A percentile compares a stretch with the other conserved stretches of the same genome.
Conservation (phyloP, 2,329 filamentous ascomycete genomes). For the Neoarthrinium moseri region DNA sequence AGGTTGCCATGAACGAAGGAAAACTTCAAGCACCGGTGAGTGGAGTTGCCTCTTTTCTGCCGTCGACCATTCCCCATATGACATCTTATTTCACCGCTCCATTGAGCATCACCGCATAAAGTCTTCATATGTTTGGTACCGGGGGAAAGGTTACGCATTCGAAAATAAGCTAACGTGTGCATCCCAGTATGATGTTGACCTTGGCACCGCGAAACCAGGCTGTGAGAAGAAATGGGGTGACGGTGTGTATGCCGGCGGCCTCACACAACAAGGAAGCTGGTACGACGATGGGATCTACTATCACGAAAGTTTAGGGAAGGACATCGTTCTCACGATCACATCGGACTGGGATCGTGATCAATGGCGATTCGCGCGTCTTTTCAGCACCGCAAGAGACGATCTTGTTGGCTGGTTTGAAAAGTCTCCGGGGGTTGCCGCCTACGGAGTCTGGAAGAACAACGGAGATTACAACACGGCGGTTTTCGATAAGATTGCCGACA, state of each 20-base stretch:
- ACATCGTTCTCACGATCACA: constrained; percentile 14
- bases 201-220: neutral
- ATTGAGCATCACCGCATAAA: no score
- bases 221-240: constrained; percentile 21
- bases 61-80: no score
- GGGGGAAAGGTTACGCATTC: no score
- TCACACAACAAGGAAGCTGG: constrained; percentile 26
- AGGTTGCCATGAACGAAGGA: constrained; percentile 1
- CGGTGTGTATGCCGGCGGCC: constrained; percentile 19
- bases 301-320: constrained; percentile 18
- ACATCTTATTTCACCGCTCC: no score
- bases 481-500: constrained; percentile 16
- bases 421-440: constrained; percentile 22
- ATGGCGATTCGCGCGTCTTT: constrained; percentile 21
- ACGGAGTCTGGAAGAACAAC: constrained; percentile 8
- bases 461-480: constrained; percentile 5
- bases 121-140: no score
- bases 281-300: constrained; percentile 27
- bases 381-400: constrained; percentile 15
- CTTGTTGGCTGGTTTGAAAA: constrained; percentile 22
- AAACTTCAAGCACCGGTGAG: constrained; percentile 11
- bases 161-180: no score
- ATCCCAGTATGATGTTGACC: neutral
- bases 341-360: constrained; percentile 21
- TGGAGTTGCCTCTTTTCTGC: no score